Base-by-base conservation (phyloP, 2,329 filamentous ascomycete genomes). In the Aspergillus sp. region DNA sequence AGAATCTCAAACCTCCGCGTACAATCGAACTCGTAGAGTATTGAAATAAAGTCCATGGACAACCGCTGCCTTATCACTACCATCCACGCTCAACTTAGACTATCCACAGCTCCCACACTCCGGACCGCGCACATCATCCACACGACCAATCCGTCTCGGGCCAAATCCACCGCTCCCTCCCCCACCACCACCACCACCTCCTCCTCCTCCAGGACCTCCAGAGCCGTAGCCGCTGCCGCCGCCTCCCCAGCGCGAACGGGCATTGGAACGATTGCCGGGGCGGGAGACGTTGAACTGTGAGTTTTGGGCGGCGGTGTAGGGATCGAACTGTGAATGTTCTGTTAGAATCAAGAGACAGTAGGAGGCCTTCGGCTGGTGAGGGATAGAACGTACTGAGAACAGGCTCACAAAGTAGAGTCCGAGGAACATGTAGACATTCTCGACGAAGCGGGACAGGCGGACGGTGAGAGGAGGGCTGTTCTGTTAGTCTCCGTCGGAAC, bases 381-480 rank as follows among this genome's bases (percentile, higher is more conserved):
- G 19, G 22, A 7, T 7, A 13, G 1, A 16, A 64, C 72, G 30
- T 71, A 78, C 76, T 48, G 76, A 73, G 54, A 79, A 77, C 9
- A 80, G 65, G 40, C 73, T 76, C 40, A 75, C 74, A 24, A 79
- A 58, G 53, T 80, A 80, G 20, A 80, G 65, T 5, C 76, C 77
- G 4, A 80, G 41, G 58, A 79, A 78, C 54, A 73, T 61, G 58
- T 79, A 79, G 47, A 74, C 52, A 49, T 62, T 66, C 45, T 76
- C 66, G 52, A 74, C 51, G 62, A 75, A 69, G 56, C 71, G 71
- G 45, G 61, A 64, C 52, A 75, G 47, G 45, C 75, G 76, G 51
- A 74, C 71, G 14, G 73, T 64, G 46, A 79, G 50, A 3, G 77
- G 77, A 11, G 76, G 75, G 40, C 76, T 79, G 52, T 16, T 17